phyloP scores from a whole-genome alignment of 2,329 filamentous ascomycete species.

The Aureobasidium sp. region DNA sequence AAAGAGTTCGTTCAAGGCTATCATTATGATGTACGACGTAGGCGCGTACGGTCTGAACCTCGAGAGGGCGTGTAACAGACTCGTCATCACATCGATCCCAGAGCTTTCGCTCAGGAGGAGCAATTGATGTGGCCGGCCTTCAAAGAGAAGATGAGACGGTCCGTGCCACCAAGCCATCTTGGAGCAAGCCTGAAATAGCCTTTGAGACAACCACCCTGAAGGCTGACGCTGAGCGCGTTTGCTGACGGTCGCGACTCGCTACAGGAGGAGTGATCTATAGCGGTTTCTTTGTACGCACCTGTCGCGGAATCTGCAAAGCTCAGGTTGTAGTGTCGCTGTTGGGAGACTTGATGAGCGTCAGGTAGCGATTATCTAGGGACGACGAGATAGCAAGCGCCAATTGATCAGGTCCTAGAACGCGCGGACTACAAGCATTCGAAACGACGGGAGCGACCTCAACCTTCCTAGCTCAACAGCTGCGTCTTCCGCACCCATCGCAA shows the following conservation, averaged over 20 bases:
- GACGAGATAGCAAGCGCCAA: neutral
- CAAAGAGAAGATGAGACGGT: constrained; percentile 9
- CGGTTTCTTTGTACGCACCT: too few species aligned
- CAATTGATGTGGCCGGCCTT: neutral
- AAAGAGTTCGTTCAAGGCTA: too few species aligned
- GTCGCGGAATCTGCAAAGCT: too few species aligned
- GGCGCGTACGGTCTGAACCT: too few species aligned
- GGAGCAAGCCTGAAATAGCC: neutral
- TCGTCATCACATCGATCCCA: too few species aligned
- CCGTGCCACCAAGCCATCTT: constrained; percentile 6
- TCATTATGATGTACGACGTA: too few species aligned
- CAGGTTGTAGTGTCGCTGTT: too few species aligned
- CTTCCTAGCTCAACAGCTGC: neutral
- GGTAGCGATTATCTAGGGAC: too few species aligned
- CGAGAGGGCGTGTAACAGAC: too few species aligned
- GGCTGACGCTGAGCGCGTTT: too few species aligned
- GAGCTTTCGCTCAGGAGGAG: too few species aligned
- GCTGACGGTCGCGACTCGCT: neutral
- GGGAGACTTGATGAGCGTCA: too few species aligned
- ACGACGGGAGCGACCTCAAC: constrained; percentile 2
- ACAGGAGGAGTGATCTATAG: constrained; percentile 5
- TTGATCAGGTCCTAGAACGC: neutral
- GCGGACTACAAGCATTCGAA: constrained; percentile 5
- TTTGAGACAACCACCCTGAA: neutral
- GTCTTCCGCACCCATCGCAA: neutral